A percentile compares a stretch with the other conserved stretches of the same genome.
These are phyloP conservation scores for Solioccasus polychromus DNA, from an alignment of 768 basidiomycete species.

Conservation along the genomic window DNA sequence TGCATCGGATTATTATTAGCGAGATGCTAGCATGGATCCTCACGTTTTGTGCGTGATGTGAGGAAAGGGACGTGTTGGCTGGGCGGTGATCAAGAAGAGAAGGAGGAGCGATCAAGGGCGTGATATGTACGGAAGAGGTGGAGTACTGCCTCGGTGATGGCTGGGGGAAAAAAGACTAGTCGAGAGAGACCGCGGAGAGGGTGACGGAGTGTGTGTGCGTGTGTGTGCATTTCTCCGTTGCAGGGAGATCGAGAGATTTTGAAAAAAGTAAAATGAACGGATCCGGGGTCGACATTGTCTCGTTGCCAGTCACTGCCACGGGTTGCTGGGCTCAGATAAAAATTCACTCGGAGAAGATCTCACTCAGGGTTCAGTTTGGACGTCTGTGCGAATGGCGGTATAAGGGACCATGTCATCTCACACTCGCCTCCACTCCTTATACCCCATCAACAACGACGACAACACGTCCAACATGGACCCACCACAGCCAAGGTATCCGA, in stretches of 20 bases:
- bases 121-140: too few relatives aligned
- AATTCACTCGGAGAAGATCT: not conserved
- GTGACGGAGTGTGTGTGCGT: too few relatives aligned
- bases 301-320: constrained; percentile 5
- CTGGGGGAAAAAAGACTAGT: too few relatives aligned
- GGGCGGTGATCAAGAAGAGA: constrained; percentile 15
- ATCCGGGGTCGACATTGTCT: too few relatives aligned
- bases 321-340: not conserved
- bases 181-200: too few relatives aligned
- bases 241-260: too few relatives aligned
- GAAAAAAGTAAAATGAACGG: constrained; percentile 12
- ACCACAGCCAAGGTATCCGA: constrained; percentile 30
- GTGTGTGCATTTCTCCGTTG: too few relatives aligned
- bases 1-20: constrained; percentile 25
- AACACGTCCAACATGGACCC: constrained; percentile 26
- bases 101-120: too few relatives aligned
- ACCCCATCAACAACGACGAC: constrained; percentile 6
- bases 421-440: constrained; percentile 14
- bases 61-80: too few relatives aligned
- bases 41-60: constrained; percentile 15
- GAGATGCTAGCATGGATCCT: constrained; percentile 16
- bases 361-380: constrained; percentile 20
- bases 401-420: too few relatives aligned
- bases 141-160: too few relatives aligned
- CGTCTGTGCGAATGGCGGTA: constrained; percentile 30